Conservation (phyloP, 352 stramenopile species). For the Globisporangium uncinulatum region DNA sequence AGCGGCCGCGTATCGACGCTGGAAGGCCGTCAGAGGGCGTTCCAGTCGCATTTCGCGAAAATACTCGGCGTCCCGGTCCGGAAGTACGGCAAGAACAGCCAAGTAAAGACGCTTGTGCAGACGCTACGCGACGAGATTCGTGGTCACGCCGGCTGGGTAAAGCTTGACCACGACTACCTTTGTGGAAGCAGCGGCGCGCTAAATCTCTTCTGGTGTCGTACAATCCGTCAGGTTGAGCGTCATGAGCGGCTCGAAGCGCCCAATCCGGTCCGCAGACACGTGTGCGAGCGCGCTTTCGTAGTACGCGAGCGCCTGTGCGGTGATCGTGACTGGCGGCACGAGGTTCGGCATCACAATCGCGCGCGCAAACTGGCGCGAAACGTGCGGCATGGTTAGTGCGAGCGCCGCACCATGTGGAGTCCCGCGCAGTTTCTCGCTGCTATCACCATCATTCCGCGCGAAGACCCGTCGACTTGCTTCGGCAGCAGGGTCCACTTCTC, state of each 20-base stretch:
- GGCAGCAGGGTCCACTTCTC: too few species aligned
- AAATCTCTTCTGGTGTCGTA: constrained; percentile 95
- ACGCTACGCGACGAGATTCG: constrained; percentile 84
- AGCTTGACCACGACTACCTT: constrained; percentile 96
- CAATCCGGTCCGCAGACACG: constrained; percentile 51
- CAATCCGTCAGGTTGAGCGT: constrained; percentile 98
- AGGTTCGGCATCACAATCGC: constrained; percentile 99
- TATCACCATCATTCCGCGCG: too few species aligned
- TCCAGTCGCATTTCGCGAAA: constrained; percentile 77
- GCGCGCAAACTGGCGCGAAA: constrained; percentile 77
- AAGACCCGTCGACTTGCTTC: too few species aligned
- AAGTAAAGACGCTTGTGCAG: constrained; percentile 68
- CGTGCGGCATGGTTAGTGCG: constrained; percentile 76
- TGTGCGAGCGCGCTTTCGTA: constrained; percentile 89
- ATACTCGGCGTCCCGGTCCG: constrained; percentile 57
- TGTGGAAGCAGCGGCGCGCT: constrained; percentile 79
- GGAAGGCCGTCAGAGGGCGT: constrained; percentile 68
- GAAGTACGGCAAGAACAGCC: constrained; percentile 63
- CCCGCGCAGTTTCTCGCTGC: too few species aligned
- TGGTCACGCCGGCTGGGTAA: constrained; percentile 96
- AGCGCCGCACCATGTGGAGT: constrained; percentile 85
- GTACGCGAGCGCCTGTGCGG: constrained; percentile 93
- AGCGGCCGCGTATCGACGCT: constrained; percentile 73
- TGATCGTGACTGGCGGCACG: constrained; percentile 95
- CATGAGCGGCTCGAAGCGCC: constrained; percentile 94